Percentiles rank a stretch among this genome's conserved stretches.
These are phyloP conservation scores for Setomelanomma holmii DNA, from an alignment of 2,329 filamentous ascomycete genomes.

Conservation along the genomic window DNA sequence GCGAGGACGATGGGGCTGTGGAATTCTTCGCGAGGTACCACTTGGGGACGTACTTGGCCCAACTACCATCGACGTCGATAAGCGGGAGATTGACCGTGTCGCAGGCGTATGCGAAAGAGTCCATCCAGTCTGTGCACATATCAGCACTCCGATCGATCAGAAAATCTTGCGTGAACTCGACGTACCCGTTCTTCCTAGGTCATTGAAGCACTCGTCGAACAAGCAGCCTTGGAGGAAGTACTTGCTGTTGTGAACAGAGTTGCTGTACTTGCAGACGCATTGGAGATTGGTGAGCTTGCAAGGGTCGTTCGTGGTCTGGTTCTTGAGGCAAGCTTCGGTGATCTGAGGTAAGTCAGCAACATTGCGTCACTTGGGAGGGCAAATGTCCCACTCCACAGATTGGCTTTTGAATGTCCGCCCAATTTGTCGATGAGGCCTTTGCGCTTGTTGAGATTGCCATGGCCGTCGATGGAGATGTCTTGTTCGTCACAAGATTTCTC, in stretches of 20 bases:
- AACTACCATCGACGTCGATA: constrained; percentile 13
- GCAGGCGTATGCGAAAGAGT: constrained; percentile 16
- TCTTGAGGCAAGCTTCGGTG: constrained; percentile 12
- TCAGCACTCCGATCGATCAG: not conserved
- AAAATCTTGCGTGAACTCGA: not conserved
- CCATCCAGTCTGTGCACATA: constrained; percentile 15
- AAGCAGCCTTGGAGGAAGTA: constrained; percentile 22
- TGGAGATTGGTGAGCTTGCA: constrained; percentile 15
- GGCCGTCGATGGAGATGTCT: not conserved
- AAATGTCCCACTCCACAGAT: constrained; percentile 12
- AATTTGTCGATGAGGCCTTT: not conserved
- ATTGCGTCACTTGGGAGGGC: not conserved
- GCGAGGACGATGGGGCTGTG: not conserved
- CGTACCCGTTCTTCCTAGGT: constrained; percentile 14
- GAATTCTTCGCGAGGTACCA: not conserved
- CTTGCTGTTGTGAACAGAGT: constrained; percentile 13
- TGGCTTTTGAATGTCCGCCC: constrained; percentile 4
- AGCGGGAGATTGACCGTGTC: constrained; percentile 2
- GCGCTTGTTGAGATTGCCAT: not conserved
- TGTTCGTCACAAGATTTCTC: not conserved
- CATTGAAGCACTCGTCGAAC: constrained; percentile 15
- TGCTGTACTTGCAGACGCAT: constrained; percentile 25
- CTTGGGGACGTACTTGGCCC: constrained; percentile 18
- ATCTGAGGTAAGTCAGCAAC: constrained; percentile 10
- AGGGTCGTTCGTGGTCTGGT: not conserved